Evolutionary conservation across 345 rosid species (phyloP), one percentile per base, ranked within the genome.

Genomic region (Eutrema heterophyllum): DNA sequence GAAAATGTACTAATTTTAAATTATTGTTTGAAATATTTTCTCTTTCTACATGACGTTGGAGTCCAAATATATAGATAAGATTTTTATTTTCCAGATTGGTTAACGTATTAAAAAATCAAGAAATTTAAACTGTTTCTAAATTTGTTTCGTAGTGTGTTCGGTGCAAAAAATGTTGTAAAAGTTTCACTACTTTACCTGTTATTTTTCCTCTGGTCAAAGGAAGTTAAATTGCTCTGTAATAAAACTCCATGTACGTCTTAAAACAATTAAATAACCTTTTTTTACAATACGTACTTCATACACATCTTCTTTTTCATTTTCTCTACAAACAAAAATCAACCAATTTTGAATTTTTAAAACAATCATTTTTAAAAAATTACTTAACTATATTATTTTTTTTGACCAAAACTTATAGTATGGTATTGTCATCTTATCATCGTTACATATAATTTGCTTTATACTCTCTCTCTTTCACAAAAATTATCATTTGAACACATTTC

Each of bases 121-220:
- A 39, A 5, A 13, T 5, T 40, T 12, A 32, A 67, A 21, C 48
- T 58, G 40, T 58, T 67, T 49, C 38, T 40, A 30, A 1, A 21
- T 49, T 74, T 67, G 54, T 67, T 63, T 72, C 10, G 2, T 64
- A 45, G 24, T n/a, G 40, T 64, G 60, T 55, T 57, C 43, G 8
- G 43, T 57, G 38, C 58, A 58, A 27, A 29, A 58, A 27, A 29
- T 74, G 38, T 57, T 74, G 27, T 29, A 32, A 72, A 64, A 73
- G 58, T 65, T 55, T 55, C 21, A 45, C 51, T 65, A 38, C 59
- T 57, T 38, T 64, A 53, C 21, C 30, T 63, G 70, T 53, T 64
- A 35, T 54, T 52, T 53, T 33, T 26, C 13, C 14, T 15, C 5
- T 56, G 78, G 72, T 73, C 73, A 75, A 75, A 68, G 33, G 41